Conservation (phyloP, 1,139 yeast species). For the Saccharomyces uvarum region DNA sequence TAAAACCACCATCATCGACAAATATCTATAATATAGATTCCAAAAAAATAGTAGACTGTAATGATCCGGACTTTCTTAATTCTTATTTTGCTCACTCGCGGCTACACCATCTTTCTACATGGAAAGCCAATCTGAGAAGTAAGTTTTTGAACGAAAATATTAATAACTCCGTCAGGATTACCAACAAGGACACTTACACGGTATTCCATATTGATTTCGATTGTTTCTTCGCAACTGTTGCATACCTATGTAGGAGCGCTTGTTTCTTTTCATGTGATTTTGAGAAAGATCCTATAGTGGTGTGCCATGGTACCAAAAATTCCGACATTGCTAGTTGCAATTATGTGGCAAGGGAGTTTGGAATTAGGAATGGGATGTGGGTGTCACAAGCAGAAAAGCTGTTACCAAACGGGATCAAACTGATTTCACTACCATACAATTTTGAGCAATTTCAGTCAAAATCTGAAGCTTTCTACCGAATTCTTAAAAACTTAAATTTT, state of each 20-base stretch:
- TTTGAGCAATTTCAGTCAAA: conserved; percentile 62
- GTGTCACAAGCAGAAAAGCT: conserved; percentile 49
- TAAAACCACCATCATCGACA: background rate
- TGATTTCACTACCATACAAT: conserved; percentile 60
- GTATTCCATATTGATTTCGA: conserved; percentile 87
- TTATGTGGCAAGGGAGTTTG: conserved; percentile 67
- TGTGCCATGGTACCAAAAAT: conserved; percentile 63
- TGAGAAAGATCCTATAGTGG: conserved; percentile 62
- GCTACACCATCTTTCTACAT: conserved; percentile 76
- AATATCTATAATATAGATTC: background rate
- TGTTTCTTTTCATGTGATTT: conserved; percentile 37
- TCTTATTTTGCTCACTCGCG: conserved; percentile 75
- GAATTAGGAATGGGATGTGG: conserved; percentile 90
- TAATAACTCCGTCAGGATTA: conserved; percentile 2
- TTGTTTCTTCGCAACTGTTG: conserved; percentile 86
- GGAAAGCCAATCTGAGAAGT: conserved; percentile 72
- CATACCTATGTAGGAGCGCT: conserved; percentile 48
- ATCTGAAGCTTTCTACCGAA: conserved; percentile 50
- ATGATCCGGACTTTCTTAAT: conserved; percentile 65
- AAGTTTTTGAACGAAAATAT: conserved; percentile 36
- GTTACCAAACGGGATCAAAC: conserved; percentile 46
- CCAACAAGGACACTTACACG: conserved; percentile 20
- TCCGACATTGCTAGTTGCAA: conserved; percentile 88
- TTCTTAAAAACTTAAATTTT: conserved; percentile 22
- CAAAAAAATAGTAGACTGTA: conserved; percentile 42